These are phyloP conservation scores for Paulownia fortunei DNA, from an alignment of 257 asterid species.

Conservation along the genomic window DNA sequence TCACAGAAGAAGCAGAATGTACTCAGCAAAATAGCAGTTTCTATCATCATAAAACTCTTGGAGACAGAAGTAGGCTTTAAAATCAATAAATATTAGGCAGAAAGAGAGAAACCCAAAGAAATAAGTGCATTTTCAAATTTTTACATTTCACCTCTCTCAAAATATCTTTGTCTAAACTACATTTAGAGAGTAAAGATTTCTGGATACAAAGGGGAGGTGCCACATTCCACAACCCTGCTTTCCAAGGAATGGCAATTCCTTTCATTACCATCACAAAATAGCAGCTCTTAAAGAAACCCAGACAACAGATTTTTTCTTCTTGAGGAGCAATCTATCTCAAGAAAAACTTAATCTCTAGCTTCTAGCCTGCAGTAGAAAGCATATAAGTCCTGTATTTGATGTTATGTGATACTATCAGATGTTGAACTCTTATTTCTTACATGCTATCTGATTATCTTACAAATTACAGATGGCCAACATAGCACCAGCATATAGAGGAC, in stretches of 20 bases:
- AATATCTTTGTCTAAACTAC: not conserved
- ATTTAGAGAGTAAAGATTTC: not conserved
- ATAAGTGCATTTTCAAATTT: not conserved
- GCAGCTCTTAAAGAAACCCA: not conserved
- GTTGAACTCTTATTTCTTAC: conserved; percentile 12
- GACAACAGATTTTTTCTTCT: not conserved
- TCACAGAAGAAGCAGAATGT: not conserved
- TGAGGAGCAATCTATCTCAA: not conserved
- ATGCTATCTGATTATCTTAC: conserved; percentile 11
- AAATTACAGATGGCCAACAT: conserved; percentile 39
- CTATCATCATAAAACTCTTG: not conserved
- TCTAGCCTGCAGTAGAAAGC: not conserved
- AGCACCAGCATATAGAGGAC: conserved; percentile 14
- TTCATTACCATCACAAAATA: not conserved
- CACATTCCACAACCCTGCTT: conserved; percentile 5
- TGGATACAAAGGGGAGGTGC: not conserved
- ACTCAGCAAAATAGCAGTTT: not conserved
- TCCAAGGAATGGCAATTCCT: not conserved
- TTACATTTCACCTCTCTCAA: not conserved
- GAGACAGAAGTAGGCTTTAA: not conserved
- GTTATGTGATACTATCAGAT: not conserved
- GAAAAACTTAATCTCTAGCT: not conserved
- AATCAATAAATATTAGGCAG: not conserved
- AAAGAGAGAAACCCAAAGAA: not conserved
- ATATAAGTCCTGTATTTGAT: not conserved